A percentile compares a stretch with the other conserved stretches of the same genome.
These are phyloP conservation scores for Plantago rigida DNA, from an alignment of 305 asterid species.

Conservation along the genomic window DNA sequence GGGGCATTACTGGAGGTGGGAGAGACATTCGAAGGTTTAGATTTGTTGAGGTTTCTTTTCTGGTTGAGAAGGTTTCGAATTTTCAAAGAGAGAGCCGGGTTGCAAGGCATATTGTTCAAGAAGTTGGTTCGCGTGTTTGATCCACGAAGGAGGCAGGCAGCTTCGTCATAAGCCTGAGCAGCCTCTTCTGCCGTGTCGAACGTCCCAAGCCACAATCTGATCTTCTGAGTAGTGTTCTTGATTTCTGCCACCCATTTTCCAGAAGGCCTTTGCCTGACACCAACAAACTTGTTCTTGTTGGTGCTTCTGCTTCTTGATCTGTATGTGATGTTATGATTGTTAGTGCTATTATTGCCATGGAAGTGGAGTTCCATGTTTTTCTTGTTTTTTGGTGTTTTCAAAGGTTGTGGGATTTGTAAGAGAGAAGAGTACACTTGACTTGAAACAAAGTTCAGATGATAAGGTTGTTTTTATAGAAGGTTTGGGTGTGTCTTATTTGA, in stretches of 20 bases:
- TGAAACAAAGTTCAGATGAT: conserved; percentile 18
- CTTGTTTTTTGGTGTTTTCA: background rate
- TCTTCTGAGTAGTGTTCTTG: conserved; percentile 84
- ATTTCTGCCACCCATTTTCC: conserved; percentile 92
- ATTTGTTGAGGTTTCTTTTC: conserved; percentile 43
- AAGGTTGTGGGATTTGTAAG: conserved; percentile 12
- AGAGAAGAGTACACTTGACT: conserved; percentile 15
- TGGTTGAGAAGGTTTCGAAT: conserved; percentile 63
- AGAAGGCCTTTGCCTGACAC: conserved; percentile 84
- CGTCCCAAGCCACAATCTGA: conserved; percentile 86
- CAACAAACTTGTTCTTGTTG: conserved; percentile 52
- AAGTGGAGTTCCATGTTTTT: conserved; percentile 44
- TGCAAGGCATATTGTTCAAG: conserved; percentile 42
- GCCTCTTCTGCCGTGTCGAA: conserved; percentile 92
- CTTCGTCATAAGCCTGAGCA: conserved; percentile 77
- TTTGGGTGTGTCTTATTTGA: conserved; percentile 26
- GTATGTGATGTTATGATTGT: conserved; percentile 1
- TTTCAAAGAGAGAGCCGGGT: conserved; percentile 62
- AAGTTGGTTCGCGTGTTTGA: conserved; percentile 67
- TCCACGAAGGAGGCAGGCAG: conserved; percentile 73
- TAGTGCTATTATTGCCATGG: conserved; percentile 22
- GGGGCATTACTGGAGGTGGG: background rate
- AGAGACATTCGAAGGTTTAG: conserved; percentile 8
- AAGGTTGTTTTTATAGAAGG: conserved; percentile 28
- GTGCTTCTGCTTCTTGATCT: conserved; percentile 29